Evolutionary conservation across 2,329 filamentous ascomycete species (phyloP).

Genomic region (Epichloe scottii): DNA sequence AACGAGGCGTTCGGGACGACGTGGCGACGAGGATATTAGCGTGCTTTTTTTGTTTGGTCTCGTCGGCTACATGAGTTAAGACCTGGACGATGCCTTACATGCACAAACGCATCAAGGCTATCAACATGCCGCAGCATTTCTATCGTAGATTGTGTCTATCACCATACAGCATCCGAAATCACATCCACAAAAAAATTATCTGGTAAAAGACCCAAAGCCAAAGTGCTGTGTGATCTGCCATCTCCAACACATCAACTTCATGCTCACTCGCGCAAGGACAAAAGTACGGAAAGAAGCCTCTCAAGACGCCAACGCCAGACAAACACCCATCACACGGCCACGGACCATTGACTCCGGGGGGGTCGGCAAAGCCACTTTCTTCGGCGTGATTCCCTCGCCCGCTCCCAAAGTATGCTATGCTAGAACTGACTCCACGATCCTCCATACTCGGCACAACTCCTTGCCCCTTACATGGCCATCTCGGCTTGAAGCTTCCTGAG

Average conservation of each 20-base stretch:
- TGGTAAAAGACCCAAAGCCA: neutral
- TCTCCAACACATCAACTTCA: slow-evolving; percentile 1
- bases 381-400: neutral
- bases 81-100: too few relatives aligned
- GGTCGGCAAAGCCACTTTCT: neutral
- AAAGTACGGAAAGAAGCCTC: slow-evolving; percentile 4
- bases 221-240: neutral
- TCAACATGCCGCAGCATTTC: neutral
- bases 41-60: neutral
- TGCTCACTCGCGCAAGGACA: neutral
- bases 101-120: too few relatives aligned
- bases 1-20: neutral
- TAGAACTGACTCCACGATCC: neutral
- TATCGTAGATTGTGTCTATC: slow-evolving; percentile 1
- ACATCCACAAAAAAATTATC: neutral
- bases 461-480: slow-evolving; percentile 70
- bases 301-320: slow-evolving; percentile 22
- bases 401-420: slow-evolving; percentile 7
- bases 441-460: neutral
- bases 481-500: slow-evolving; percentile 86
- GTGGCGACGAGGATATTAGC: neutral
- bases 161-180: neutral
- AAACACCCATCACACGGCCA: slow-evolving; percentile 14
- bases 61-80: too few relatives aligned
- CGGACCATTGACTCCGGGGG: neutral